These are phyloP conservation scores for Thalassiosira livingstoniorum DNA, from an alignment of 352 stramenopile genomes.

Conservation along the genomic window DNA sequence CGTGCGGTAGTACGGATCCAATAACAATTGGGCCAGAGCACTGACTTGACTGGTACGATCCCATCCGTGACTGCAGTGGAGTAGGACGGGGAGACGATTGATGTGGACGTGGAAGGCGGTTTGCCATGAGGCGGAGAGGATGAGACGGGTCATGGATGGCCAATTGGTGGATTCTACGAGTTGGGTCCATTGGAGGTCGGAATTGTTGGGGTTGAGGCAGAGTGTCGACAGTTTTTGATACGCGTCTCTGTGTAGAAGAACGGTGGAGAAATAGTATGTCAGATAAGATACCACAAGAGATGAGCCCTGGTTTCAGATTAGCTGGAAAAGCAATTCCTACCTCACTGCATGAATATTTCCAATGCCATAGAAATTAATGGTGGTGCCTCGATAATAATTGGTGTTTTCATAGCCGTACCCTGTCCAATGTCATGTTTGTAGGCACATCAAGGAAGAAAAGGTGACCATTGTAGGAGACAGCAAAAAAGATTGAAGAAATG, in stretches of 20 bases:
- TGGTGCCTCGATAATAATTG: slow-evolving; percentile 93
- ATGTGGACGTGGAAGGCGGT: slow-evolving; percentile 93
- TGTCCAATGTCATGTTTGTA: no score
- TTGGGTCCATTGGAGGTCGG: slow-evolving; percentile 92
- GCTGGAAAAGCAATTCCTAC: no score
- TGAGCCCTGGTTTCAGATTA: neutral
- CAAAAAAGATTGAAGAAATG: neutral
- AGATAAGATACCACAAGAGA: neutral
- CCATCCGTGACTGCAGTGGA: slow-evolving; percentile 99
- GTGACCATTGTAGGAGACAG: no score
- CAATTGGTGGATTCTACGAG: slow-evolving; percentile 95
- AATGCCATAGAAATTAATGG: slow-evolving; percentile 97
- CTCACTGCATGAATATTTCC: slow-evolving; percentile 97
- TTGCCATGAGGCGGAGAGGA: slow-evolving; percentile 93
- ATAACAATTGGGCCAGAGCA: slow-evolving; percentile 93
- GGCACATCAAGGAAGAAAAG: neutral
- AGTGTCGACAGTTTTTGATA: slow-evolving; percentile 90
- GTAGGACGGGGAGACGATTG: slow-evolving; percentile 93
- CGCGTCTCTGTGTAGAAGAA: slow-evolving; percentile 87
- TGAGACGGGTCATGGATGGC: slow-evolving; percentile 93
- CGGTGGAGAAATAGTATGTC: no score
- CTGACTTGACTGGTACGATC: slow-evolving; percentile 98
- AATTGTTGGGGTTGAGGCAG: slow-evolving; percentile 85
- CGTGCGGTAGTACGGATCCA: slow-evolving; percentile 98
- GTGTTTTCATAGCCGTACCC: slow-evolving; percentile 93